phyloP scores from a whole-genome alignment of 441 rosid species.

The Erysimum pusillum region DNA sequence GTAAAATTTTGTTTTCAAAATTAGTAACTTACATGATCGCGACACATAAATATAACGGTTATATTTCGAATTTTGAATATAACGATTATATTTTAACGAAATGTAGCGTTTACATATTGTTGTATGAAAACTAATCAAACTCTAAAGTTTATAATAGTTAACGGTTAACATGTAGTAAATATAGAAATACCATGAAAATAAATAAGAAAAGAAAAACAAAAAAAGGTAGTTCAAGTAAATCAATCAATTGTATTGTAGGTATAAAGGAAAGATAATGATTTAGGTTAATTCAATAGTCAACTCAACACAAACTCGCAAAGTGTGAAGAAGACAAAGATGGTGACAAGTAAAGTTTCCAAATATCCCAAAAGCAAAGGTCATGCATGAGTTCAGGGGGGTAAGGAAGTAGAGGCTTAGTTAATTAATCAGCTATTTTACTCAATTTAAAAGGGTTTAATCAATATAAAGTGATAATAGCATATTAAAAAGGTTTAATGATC shows the following conservation, averaged over 20 bases:
- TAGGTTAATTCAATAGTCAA: conserved; percentile 42
- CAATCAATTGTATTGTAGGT: conserved; percentile 15
- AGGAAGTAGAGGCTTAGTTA: conserved; percentile 39
- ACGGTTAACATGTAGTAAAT: neutral
- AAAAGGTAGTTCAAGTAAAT: conserved; percentile 34
- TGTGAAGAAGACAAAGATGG: conserved; percentile 46
- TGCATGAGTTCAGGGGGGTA: conserved; percentile 53
- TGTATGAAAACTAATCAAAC: neutral
- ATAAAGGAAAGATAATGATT: conserved; percentile 23
- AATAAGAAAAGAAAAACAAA: neutral
- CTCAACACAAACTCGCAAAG: conserved; percentile 40
- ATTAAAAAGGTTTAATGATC: conserved; percentile 41
- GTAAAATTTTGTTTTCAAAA: too few species aligned
- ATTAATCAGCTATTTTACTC: neutral
- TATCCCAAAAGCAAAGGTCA: conserved; percentile 45
- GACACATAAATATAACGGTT: too few species aligned
- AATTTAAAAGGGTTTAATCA: conserved; percentile 22
- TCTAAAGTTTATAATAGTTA: neutral
- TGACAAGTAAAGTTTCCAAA: conserved; percentile 47
- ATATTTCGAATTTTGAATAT: too few species aligned
- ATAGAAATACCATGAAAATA: neutral
- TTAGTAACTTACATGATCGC: too few species aligned
- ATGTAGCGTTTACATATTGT: too few species aligned
- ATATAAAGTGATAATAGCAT: conserved; percentile 28
- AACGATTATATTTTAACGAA: too few species aligned